Base-by-base conservation (phyloP, 2,329 filamentous ascomycete species). In the Colletotrichum phormii region DNA sequence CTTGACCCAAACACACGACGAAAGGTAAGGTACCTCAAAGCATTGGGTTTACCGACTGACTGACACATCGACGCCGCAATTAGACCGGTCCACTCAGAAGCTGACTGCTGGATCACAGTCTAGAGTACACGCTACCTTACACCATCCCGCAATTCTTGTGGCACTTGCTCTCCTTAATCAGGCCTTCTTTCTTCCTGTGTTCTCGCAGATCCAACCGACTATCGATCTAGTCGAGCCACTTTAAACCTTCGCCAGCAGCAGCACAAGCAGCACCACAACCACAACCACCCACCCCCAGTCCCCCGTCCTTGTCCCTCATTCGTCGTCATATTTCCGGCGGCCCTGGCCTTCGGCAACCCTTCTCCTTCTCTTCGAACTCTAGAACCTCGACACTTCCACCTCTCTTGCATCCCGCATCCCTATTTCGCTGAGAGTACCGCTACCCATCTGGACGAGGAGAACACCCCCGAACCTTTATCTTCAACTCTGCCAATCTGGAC, bases 351-450 rank as follows among this genome's bases (percentile, higher is more conserved):
- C 66, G 54, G 70, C 33, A 31, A 64, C 60, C 66, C 70, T 70
- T 72, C 70, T 72, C 46, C 70, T 72, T 72, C 70, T 69, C 46
- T 72, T 72, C 66, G 66, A 72, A 73, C 71, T 71, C 67, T 73
- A 71, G 67, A 73, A 73, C 67, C 54, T 73, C 61, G 37, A 73
- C 71, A 57, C 61, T 72, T 73, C 49, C 68, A 66, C 24, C 51
- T 63, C 64, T 63, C 61, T 59, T 63, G 51, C 64, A 63, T 63
- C 53, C 18, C 57, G 62, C 49, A 29, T 33, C 22, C 18, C 35
- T 15, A 46, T 55, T 24, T 18, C 35, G 24, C 18, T 24, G 15
- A 62, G 26, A 22, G 24, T 29, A 29, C 55, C 57, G 62, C 68
- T 67, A 51, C 61, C 18, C 37, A 24, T 26, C n/a, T 42, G 29